Evolutionary conservation across 805 yeast genomes (phyloP).

Genomic region (Starmerella stellata): DNA sequence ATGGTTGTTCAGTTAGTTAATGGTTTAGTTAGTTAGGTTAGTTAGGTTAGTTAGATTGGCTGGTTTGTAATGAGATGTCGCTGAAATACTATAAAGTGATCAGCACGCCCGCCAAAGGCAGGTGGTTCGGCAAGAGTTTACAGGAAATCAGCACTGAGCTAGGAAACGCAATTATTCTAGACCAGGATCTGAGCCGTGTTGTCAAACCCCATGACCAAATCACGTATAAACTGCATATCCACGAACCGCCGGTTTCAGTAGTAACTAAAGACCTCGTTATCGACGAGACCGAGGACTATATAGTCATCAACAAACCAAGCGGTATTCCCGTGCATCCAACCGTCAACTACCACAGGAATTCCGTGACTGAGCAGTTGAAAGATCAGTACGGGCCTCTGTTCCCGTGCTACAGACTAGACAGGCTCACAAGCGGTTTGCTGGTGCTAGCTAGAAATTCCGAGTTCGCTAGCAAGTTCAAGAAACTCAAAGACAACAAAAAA

Average conservation of each 20-base stretch:
- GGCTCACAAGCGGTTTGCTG: slow-evolving; percentile 19
- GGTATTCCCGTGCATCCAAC: slow-evolving; percentile 95
- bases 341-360: slow-evolving; percentile 56
- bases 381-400: slow-evolving; percentile 9
- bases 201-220: slow-evolving; percentile 66
- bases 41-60: no score
- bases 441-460: slow-evolving; percentile 11
- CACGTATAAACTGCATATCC: slow-evolving; percentile 64
- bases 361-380: slow-evolving; percentile 16
- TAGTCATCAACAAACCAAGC: slow-evolving; percentile 80
- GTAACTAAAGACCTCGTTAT: slow-evolving; percentile 23
- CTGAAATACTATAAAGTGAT: slow-evolving; percentile 14
- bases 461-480: slow-evolving; percentile 7
- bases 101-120: slow-evolving; percentile 16
- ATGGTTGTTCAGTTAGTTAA: no score
- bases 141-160: slow-evolving; percentile 13
- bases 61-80: no score
- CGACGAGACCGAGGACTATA: slow-evolving; percentile 45
- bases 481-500: slow-evolving; percentile 4
- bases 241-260: slow-evolving; percentile 66
- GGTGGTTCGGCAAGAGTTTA: slow-evolving; percentile 15
- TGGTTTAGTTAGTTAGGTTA: no score
- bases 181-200: slow-evolving; percentile 19
- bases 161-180: slow-evolving; percentile 7
- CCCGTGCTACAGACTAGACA: slow-evolving; percentile 18